Evolutionary conservation across 805 yeast species (phyloP).

Genomic region (Tetrapisispora phaffii): DNA sequence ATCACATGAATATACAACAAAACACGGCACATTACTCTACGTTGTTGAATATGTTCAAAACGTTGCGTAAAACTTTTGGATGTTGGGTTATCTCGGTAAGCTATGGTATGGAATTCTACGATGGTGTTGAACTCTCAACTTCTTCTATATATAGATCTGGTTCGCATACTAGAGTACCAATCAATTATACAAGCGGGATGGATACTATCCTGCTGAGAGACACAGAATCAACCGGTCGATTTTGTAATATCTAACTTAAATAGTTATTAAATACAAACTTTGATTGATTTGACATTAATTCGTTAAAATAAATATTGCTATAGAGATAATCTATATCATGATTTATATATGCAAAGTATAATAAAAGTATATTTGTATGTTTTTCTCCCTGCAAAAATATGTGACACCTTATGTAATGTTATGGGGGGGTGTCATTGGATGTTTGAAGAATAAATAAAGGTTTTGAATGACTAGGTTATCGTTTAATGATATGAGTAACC

Average conservation of each 20-base stretch:
- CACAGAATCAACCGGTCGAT: constrained; percentile 12
- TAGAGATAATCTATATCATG: neutral
- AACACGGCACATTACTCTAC: constrained; percentile 8
- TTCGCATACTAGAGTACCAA: constrained; percentile 16
- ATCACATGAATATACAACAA: neutral
- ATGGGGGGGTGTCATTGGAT: too few relatives aligned
- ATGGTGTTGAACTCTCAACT: constrained; percentile 19
- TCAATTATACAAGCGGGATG: constrained; percentile 19
- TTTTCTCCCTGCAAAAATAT: too few relatives aligned
- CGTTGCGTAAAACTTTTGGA: constrained; percentile 19
- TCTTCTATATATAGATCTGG: constrained; percentile 7
- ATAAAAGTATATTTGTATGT: too few relatives aligned
- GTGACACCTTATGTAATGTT: too few relatives aligned
- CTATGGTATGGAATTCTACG: constrained; percentile 21
- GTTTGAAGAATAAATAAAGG: too few relatives aligned
- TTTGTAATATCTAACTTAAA: constrained; percentile 1
- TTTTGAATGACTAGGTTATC: too few relatives aligned
- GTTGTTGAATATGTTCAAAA: constrained; percentile 12
- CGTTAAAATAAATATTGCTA: neutral
- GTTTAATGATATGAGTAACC: constrained; percentile 24
- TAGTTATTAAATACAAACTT: too few relatives aligned
- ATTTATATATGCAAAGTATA: constrained; percentile 1
- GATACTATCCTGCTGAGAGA: constrained; percentile 20
- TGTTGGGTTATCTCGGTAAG: constrained; percentile 23
- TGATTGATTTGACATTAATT: neutral